A percentile compares a stretch with the other conserved stretches of the same genome.
phyloP scores from a whole-genome alignment of 2,329 filamentous ascomycete species.

The Fusarium udum region DNA sequence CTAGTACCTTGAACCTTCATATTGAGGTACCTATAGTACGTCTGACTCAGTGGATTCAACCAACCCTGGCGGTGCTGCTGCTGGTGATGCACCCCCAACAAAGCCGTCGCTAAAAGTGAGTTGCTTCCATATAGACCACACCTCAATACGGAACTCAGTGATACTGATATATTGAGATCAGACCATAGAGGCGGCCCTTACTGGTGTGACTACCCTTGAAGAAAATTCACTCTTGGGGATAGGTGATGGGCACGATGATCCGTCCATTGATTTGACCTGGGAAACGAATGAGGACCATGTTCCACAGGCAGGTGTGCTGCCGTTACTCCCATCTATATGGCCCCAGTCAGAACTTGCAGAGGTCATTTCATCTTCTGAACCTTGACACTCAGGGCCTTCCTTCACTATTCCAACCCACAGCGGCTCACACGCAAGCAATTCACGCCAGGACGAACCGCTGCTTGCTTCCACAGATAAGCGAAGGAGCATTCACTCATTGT shows the following conservation, averaged over 20 bases:
- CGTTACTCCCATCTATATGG: accelerated
- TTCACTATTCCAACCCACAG: not conserved
- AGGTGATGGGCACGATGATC: not conserved
- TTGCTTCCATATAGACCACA: accelerated
- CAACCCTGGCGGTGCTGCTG: accelerated
- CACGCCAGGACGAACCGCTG: too few species aligned
- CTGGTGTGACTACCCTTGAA: not conserved
- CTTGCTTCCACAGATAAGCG: too few species aligned
- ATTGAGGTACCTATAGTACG: accelerated
- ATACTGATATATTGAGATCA: not conserved
- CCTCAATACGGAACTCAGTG: accelerated
- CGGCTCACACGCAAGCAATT: not conserved
- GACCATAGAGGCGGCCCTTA: accelerated
- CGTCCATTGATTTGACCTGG: accelerated
- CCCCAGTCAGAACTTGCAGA: accelerated
- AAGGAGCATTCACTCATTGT: not conserved
- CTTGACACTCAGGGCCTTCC: not conserved
- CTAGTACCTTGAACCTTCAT: not conserved
- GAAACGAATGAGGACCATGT: accelerated
- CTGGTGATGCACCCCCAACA: too few species aligned
- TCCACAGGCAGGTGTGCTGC: accelerated
- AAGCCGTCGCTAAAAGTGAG: not conserved
- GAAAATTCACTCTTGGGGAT: not conserved
- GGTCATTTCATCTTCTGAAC: not conserved
- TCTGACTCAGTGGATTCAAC: not conserved